These are phyloP conservation scores for Trifolium pratense DNA, from an alignment of 306 rosid genomes.

Conservation along the genomic window DNA sequence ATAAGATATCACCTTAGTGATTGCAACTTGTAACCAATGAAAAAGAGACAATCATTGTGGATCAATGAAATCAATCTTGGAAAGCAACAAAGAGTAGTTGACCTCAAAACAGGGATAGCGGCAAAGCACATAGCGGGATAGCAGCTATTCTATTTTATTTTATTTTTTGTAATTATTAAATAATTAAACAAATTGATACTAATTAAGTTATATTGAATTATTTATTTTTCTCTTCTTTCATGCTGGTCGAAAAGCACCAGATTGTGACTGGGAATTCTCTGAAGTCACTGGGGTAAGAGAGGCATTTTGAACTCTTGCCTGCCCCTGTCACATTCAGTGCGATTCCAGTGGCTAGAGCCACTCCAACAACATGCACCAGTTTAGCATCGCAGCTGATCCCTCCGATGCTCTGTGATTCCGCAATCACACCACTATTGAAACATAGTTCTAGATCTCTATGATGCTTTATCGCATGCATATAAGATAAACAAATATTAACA, in stretches of 20 bases:
- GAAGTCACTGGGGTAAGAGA: background rate
- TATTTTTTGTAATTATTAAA: background rate
- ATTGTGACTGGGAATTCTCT: background rate
- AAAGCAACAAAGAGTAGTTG: background rate
- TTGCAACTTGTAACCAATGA: constrained; percentile 1
- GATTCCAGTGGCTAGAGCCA: background rate
- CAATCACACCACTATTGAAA: background rate
- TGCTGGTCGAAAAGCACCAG: background rate
- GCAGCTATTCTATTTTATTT: background rate
- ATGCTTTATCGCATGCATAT: constrained; percentile 18
- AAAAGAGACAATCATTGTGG: background rate
- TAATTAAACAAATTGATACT: background rate
- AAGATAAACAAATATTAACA: background rate
- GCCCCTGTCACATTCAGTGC: background rate
- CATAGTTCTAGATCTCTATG: constrained; percentile 5
- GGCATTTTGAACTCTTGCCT: background rate
- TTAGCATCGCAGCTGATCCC: background rate
- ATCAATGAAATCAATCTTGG: background rate
- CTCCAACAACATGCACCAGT: background rate
- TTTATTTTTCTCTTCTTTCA: background rate
- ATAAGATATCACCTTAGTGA: background rate
- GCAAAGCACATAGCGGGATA: background rate
- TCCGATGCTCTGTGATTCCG: background rate
- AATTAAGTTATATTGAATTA: background rate
- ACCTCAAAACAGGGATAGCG: background rate